A percentile compares a stretch with the other conserved stretches of the same genome.
These are phyloP conservation scores for Tetrapisispora pingtungensis DNA, from an alignment of 805 yeast genomes.

Conservation along the genomic window DNA sequence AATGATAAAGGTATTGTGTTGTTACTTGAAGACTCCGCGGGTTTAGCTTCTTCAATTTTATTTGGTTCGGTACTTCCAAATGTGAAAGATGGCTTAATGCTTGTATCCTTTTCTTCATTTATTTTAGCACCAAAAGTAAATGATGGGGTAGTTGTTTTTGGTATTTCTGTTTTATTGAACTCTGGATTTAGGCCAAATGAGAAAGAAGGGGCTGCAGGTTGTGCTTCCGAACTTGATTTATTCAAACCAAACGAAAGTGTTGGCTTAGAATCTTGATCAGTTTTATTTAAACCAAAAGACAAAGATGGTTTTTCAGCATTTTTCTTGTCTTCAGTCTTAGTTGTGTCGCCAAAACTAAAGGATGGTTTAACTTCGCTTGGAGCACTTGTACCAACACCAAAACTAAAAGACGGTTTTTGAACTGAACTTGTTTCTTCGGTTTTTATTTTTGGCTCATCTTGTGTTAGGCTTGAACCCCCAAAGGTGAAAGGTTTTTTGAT, in stretches of 20 bases:
- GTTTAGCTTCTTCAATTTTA: not conserved
- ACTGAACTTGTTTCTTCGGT: not conserved
- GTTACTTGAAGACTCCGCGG: not conserved
- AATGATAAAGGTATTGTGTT: slow-evolving; percentile 5
- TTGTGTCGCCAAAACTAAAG: slow-evolving; percentile 4
- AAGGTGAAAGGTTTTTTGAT: slow-evolving; percentile 4
- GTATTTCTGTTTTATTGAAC: not conserved
- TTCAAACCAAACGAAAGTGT: not conserved
- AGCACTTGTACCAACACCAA: slow-evolving; percentile 18
- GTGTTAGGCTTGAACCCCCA: not conserved
- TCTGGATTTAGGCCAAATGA: slow-evolving; percentile 17
- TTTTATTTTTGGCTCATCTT: not conserved
- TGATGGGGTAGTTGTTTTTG: not conserved
- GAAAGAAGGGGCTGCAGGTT: not conserved
- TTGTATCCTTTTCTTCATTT: slow-evolving; percentile 1
- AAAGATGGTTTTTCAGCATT: slow-evolving; percentile 2
- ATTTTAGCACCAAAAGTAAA: slow-evolving; percentile 20
- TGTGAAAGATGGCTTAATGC: not conserved
- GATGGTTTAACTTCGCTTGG: slow-evolving; percentile 2
- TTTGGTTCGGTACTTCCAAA: slow-evolving; percentile 21
- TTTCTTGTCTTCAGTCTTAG: not conserved
- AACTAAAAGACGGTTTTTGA: slow-evolving; percentile 4
- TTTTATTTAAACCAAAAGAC: not conserved
- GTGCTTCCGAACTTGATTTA: not conserved
- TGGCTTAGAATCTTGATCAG: not conserved